phyloP scores from a whole-genome alignment of 177 flowering plant species.

The Vitis hybrid region DNA sequence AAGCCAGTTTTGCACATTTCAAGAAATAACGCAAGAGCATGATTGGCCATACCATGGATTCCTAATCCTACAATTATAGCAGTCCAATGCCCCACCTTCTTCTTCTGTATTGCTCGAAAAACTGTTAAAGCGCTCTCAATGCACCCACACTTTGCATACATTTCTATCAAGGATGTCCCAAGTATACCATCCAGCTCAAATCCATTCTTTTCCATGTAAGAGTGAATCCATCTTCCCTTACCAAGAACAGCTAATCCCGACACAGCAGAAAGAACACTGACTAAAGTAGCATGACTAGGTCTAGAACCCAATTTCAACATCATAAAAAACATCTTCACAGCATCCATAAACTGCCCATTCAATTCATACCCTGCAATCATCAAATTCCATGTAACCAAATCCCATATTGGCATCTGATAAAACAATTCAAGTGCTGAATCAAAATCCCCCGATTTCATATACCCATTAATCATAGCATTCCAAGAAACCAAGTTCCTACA shows the following conservation, averaged over 20 bases:
- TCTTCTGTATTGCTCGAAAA: conserved; percentile 19
- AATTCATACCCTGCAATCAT: conserved; percentile 37
- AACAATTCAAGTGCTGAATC: conserved; percentile 27
- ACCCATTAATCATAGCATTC: conserved; percentile 52
- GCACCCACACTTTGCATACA: conserved; percentile 38
- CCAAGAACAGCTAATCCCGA: conserved; percentile 22
- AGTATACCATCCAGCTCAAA: conserved; percentile 22
- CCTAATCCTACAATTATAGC: conserved; percentile 25
- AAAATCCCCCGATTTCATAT: conserved; percentile 32
- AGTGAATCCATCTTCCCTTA: conserved; percentile 28
- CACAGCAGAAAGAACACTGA: conserved; percentile 23
- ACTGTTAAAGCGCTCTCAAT: conserved; percentile 22
- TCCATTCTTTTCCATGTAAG: conserved; percentile 22
- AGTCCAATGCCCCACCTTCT: conserved; percentile 35
- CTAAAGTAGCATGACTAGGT: conserved; percentile 24
- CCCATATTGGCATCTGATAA: conserved; percentile 23
- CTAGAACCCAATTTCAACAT: conserved; percentile 15
- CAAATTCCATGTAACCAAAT: conserved; percentile 40
- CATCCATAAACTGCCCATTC: conserved; percentile 24
- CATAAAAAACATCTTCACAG: conserved; percentile 15
- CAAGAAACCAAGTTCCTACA: conserved; percentile 23
- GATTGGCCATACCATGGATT: conserved; percentile 21
- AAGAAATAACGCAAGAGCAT: conserved; percentile 16
- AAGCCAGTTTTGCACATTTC: conserved; percentile 19
- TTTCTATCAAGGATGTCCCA: conserved; percentile 27